Evolutionary conservation across 371 early-diverging fungal genomes (phyloP).

Genomic region (Capillidium heterosporum): DNA sequence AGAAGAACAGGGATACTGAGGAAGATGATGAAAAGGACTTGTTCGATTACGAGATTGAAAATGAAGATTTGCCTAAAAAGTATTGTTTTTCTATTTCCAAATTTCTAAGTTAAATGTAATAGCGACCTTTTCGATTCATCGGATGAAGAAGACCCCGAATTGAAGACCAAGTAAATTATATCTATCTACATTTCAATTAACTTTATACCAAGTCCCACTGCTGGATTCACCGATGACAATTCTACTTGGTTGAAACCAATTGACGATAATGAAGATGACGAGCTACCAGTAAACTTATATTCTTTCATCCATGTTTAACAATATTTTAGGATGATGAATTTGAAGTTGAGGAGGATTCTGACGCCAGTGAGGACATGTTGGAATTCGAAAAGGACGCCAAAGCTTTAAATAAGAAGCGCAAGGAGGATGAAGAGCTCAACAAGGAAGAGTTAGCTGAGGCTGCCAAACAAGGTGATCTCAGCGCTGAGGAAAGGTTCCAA

Average conservation of each 20-base stretch:
- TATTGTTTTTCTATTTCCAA: neutral
- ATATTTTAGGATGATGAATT: slow-evolving; percentile 13
- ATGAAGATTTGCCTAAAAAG: slow-evolving; percentile 2
- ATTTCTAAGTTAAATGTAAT: neutral
- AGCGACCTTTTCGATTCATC: slow-evolving; percentile 1
- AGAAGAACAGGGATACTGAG: neutral
- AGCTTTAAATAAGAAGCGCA: slow-evolving; percentile 31
- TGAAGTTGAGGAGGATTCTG: slow-evolving; percentile 16
- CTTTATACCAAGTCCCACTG: neutral
- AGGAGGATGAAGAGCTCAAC: slow-evolving; percentile 54
- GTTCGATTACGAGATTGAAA: neutral
- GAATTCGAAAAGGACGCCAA: slow-evolving; percentile 28
- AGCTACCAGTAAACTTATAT: neutral
- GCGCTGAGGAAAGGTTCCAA: slow-evolving; percentile 43
- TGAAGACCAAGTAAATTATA: neutral
- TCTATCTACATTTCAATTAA: neutral
- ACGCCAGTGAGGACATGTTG: slow-evolving; percentile 13
- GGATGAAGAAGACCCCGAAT: slow-evolving; percentile 3
- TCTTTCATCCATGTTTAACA: neutral
- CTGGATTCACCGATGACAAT: slow-evolving; percentile 10
- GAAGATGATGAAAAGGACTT: neutral
- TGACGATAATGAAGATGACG: slow-evolving; percentile 6
- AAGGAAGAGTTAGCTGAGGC: slow-evolving; percentile 14
- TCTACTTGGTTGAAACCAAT: slow-evolving; percentile 11
- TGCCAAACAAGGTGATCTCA: slow-evolving; percentile 13